These are phyloP conservation scores for Aspergillaceae sp. DNA, from an alignment of 2,329 filamentous ascomycete genomes.

Conservation along the genomic window DNA sequence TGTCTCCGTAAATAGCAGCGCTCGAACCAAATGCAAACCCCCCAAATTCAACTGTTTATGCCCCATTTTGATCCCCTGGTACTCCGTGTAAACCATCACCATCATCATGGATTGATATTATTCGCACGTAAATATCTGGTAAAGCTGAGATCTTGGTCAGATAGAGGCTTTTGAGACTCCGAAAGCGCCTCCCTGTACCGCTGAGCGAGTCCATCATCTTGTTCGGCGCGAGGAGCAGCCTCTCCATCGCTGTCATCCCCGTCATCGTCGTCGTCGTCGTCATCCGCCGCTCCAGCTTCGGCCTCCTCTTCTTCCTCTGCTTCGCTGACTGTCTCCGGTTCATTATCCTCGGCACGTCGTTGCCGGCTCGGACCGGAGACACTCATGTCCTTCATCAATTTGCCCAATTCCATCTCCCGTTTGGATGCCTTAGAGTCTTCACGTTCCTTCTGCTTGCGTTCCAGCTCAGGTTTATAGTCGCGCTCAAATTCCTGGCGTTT, in stretches of 20 bases:
- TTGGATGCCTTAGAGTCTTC: conserved; percentile 64
- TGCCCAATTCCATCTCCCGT: conserved; percentile 74
- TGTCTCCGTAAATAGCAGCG: not conserved
- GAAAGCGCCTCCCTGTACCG: conserved; percentile 69
- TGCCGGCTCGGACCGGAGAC: conserved; percentile 39
- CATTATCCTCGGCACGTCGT: conserved; percentile 17
- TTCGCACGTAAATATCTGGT: conserved; percentile 40
- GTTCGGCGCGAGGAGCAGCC: conserved; percentile 50
- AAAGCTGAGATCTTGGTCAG: conserved; percentile 44
- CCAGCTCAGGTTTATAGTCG: conserved; percentile 88
- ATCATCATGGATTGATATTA: conserved; percentile 23
- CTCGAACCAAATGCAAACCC: not conserved
- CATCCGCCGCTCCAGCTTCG: conserved; percentile 40
- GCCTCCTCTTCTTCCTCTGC: conserved; percentile 44
- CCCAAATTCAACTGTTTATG: too few species aligned
- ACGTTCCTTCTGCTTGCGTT: conserved; percentile 62
- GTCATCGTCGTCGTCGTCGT: conserved; percentile 40
- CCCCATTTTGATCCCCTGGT: too few species aligned
- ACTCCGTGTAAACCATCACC: not conserved
- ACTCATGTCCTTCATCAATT: conserved; percentile 90
- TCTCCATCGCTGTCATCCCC: conserved; percentile 43
- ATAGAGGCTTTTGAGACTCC: conserved; percentile 35
- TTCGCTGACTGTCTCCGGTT: conserved; percentile 41
- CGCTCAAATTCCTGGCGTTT: conserved; percentile 82
- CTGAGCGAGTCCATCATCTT: conserved; percentile 59